phyloP scores from a whole-genome alignment of 805 yeast species.

The Torulaspora delbrueckii region DNA sequence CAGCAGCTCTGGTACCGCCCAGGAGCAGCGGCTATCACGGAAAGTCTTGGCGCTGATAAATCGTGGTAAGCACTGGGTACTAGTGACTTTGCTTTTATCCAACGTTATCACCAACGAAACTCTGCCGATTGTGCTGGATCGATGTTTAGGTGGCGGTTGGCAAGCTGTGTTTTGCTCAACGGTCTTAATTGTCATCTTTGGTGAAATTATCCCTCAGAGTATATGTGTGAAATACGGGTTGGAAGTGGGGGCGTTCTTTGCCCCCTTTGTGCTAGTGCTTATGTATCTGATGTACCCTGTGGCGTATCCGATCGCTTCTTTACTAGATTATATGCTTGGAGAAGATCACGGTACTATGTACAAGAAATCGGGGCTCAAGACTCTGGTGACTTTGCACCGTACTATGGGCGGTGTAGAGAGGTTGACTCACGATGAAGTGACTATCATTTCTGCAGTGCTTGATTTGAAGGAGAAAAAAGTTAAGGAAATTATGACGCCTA shows the following conservation, averaged over 20 bases:
- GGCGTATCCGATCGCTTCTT: slow-evolving; percentile 81
- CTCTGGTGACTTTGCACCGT: slow-evolving; percentile 85
- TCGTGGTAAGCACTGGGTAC: slow-evolving; percentile 92
- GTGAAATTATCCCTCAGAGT: slow-evolving; percentile 94
- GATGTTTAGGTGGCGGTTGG: slow-evolving; percentile 95
- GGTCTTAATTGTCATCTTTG: slow-evolving; percentile 85
- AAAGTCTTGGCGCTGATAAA: slow-evolving; percentile 69
- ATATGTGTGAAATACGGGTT: slow-evolving; percentile 90
- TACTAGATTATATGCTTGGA: slow-evolving; percentile 79
- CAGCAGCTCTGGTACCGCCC: slow-evolving; percentile 72
- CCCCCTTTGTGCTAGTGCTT: slow-evolving; percentile 78
- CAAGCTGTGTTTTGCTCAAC: slow-evolving; percentile 95
- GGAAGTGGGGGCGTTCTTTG: slow-evolving; percentile 81
- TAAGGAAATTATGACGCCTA: slow-evolving; percentile 87
- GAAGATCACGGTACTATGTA: slow-evolving; percentile 96
- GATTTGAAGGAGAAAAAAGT: slow-evolving; percentile 92
- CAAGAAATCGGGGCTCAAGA: slow-evolving; percentile 87
- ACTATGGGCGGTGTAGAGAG: slow-evolving; percentile 97
- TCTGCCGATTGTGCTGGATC: slow-evolving; percentile 86
- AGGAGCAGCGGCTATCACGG: slow-evolving; percentile 62
- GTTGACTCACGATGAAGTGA: slow-evolving; percentile 89
- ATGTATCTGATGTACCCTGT: slow-evolving; percentile 91
- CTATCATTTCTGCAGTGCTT: slow-evolving; percentile 88
- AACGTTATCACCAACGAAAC: slow-evolving; percentile 94
- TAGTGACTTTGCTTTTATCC: slow-evolving; percentile 77